phyloP scores from a whole-genome alignment of 805 yeast species.

The Yamadazyma nakazawae region DNA sequence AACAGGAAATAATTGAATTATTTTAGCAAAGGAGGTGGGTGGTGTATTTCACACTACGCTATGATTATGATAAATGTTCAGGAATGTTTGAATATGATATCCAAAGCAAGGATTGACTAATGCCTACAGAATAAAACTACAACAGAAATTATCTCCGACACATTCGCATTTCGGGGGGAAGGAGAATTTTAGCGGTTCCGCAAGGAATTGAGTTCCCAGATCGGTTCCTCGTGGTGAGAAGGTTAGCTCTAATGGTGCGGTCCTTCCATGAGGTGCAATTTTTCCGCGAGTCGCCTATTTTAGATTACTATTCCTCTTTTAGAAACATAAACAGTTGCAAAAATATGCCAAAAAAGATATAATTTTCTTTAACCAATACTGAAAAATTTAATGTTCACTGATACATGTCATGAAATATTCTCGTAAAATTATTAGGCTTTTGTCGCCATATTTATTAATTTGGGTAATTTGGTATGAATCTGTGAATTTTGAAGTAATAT shows the following conservation, averaged over 20 bases:
- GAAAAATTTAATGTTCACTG: too few species aligned
- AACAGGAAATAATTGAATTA: not conserved
- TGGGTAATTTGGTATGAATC: too few species aligned
- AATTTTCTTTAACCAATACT: too few species aligned
- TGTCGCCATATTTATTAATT: too few species aligned
- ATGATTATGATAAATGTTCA: not conserved
- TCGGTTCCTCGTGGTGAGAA: not conserved
- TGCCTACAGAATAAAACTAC: not conserved
- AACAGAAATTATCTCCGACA: constrained; percentile 4
- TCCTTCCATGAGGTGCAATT: too few species aligned
- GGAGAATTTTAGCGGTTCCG: not conserved
- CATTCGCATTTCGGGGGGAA: constrained; percentile 2
- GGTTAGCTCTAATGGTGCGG: not conserved
- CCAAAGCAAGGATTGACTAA: not conserved
- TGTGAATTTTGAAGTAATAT: too few species aligned
- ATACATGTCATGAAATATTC: too few species aligned
- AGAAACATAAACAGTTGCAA: not conserved
- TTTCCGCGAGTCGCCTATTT: too few species aligned
- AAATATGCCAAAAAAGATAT: too few species aligned
- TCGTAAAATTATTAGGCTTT: too few species aligned
- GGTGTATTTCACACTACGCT: not conserved
- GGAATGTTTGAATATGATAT: not conserved
- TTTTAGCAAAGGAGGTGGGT: not conserved
- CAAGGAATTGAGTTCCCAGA: not conserved
- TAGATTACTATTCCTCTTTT: not conserved